Evolutionary conservation across 2,329 filamentous ascomycete genomes (phyloP), one percentile per base, ranked within the genome.

Genomic region (Aspergillus sojae): DNA sequence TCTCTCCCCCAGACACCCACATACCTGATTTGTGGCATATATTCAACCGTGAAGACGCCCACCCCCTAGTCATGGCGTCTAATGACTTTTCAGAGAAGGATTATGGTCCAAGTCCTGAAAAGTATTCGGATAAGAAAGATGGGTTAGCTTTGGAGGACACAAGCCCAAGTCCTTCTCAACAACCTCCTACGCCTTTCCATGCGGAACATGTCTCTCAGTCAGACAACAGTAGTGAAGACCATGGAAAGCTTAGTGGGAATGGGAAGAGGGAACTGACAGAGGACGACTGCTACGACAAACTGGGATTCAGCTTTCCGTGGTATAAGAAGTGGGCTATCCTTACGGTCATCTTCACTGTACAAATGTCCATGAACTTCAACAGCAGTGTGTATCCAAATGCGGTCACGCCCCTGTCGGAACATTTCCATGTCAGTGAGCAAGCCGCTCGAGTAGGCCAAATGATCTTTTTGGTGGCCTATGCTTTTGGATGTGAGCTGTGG

Each of bases 401-500:
- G 32, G 81, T 91, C n/a, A 75, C 77, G 0, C 88, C 88, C n/a
- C 88, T 93, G 58, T 79, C 85, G 0, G 79, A 88, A 23, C 83
- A 92, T 65, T 95, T 92, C 68, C 66, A 80, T 52, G 88, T 94
- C 65, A 89, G 88, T 67, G 80, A 81, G 11, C 90, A 92, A 75
- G 87, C 85, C 1, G 91, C 89, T 4, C 86, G 91, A 63, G 84
- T 87, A 57, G 92, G 92, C 70, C 90, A 91, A 64, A 89, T 90
- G 78, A 86, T 93, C 65, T 95, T 94, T 78, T 79, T 96, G 36
- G 84, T 95, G 56, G 78, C 88, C 1, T 95, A 96, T 74, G 92
- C 91, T 45, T 94, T 95, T 74, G 92, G 92, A 21, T 95, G 92
- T 75, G 92, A 95, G 76, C 83, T 94, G 0, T 95, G 92, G 92